These are phyloP conservation scores for Leishmania arabica DNA, from an alignment of 208 protist species.

Conservation along the genomic window DNA sequence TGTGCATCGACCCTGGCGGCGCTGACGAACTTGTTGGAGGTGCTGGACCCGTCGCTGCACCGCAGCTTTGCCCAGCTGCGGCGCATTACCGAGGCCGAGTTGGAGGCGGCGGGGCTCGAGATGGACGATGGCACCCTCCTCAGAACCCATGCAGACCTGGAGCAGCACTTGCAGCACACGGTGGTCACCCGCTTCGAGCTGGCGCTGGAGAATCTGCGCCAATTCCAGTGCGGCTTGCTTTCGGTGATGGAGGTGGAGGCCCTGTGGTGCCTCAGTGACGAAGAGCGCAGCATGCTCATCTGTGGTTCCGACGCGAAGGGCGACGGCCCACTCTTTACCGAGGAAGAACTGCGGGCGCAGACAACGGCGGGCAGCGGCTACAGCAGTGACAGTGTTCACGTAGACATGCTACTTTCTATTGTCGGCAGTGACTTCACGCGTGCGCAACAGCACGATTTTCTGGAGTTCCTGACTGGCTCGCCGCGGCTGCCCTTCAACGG, in stretches of 20 bases:
- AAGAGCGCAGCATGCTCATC: constrained; percentile 59
- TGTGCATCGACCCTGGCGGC: neutral
- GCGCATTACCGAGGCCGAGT: constrained; percentile 34
- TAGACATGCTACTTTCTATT: constrained; percentile 72
- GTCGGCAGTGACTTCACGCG: constrained; percentile 71
- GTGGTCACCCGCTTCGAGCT: constrained; percentile 41
- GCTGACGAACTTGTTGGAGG: constrained; percentile 33
- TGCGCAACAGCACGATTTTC: constrained; percentile 72
- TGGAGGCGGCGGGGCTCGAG: constrained; percentile 56
- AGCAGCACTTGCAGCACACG: constrained; percentile 25
- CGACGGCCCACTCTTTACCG: constrained; percentile 59
- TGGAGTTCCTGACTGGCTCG: constrained; percentile 92
- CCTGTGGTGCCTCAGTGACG: constrained; percentile 54
- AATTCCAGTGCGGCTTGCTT: constrained; percentile 64
- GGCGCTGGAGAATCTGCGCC: constrained; percentile 53
- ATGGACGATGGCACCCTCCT: constrained; percentile 48
- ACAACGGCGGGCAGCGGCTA: constrained; percentile 86
- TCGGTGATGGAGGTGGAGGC: constrained; percentile 61
- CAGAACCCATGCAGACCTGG: constrained; percentile 21
- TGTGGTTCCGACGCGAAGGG: constrained; percentile 38
- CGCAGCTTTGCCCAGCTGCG: constrained; percentile 52
- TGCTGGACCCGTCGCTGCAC: constrained; percentile 56
- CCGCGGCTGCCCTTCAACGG: constrained; percentile 82
- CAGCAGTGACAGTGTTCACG: constrained; percentile 51
- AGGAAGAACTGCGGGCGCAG: constrained; percentile 54